These are phyloP conservation scores for Acer saccharum DNA, from an alignment of 345 rosid species.

Conservation along the genomic window DNA sequence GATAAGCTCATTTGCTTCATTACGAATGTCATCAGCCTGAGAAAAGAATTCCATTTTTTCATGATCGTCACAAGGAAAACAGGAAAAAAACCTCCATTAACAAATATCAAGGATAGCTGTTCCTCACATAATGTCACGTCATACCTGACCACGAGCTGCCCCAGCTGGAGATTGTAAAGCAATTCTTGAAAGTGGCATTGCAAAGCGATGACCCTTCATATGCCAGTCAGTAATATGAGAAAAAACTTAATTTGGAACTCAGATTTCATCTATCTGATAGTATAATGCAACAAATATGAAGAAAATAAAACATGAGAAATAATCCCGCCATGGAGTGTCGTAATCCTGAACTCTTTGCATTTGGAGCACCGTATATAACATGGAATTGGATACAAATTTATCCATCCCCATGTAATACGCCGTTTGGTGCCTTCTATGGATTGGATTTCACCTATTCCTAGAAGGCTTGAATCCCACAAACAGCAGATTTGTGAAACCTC, in stretches of 20 bases:
- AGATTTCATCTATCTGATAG: neutral
- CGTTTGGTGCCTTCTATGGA: neutral
- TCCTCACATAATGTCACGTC: slow-evolving; percentile 9
- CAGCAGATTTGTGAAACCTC: neutral
- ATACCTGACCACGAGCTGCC: slow-evolving; percentile 88
- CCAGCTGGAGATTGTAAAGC: slow-evolving; percentile 73
- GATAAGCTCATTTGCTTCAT: slow-evolving; percentile 82
- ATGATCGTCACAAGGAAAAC: neutral
- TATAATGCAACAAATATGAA: slow-evolving; percentile 4
- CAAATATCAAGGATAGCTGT: neutral
- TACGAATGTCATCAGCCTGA: slow-evolving; percentile 80
- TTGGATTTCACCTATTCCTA: neutral
- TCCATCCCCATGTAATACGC: neutral
- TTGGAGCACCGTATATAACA: neutral
- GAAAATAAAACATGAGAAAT: neutral
- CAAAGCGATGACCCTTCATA: slow-evolving; percentile 65
- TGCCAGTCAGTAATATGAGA: slow-evolving; percentile 14
- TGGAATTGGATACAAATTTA: neutral
- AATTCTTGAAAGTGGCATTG: slow-evolving; percentile 74
- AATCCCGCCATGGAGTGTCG: neutral
- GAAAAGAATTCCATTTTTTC: slow-evolving; percentile 6
- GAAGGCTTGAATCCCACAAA: neutral
- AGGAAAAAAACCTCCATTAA: neutral
- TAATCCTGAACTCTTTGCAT: neutral
- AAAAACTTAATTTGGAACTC: slow-evolving; percentile 4